Conservation (phyloP, 495 filamentous ascomycete species). For the Mycothermus thermophilus region DNA sequence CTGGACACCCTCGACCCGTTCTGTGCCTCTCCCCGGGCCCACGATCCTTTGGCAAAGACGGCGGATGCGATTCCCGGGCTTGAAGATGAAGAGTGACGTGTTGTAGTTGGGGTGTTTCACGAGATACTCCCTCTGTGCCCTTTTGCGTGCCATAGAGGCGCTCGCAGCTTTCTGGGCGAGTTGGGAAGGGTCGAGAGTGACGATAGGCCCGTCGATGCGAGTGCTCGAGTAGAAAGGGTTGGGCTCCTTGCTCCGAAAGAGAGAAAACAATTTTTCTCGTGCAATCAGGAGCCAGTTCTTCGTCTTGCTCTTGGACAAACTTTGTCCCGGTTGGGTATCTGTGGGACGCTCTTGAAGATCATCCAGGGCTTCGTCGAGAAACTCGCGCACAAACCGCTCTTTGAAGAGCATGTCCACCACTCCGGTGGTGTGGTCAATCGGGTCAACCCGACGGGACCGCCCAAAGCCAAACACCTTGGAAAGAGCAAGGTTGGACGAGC, state of each 20-base stretch:
- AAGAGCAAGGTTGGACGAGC: conserved; percentile 59
- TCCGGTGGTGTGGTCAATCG: conserved; percentile 73
- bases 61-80: conserved; percentile 58
- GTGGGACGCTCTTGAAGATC: conserved; percentile 27
- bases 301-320: conserved; percentile 22
- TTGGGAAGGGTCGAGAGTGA: conserved; percentile 66
- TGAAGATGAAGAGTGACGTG: conserved; percentile 79
- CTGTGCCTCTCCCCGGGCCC: conserved; percentile 73
- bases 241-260: conserved; percentile 53
- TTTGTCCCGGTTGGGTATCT: too few relatives aligned
- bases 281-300: conserved; percentile 13
- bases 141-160: conserved; percentile 66
- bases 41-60: conserved; percentile 80
- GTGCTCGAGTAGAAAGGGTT: conserved; percentile 91
- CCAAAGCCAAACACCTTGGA: conserved; percentile 79
- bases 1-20: conserved; percentile 72
- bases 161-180: conserved; percentile 85
- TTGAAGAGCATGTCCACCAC: conserved; percentile 92
- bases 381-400: conserved; percentile 86
- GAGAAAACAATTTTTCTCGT: conserved; percentile 40
- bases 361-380: conserved; percentile 61
- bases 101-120: conserved; percentile 83
- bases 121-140: conserved; percentile 81
- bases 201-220: conserved; percentile 55
- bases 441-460: conserved; percentile 54